Percentiles rank a stretch among this genome's conserved stretches.
These are phyloP conservation scores for Fusarium sp. DNA, from an alignment of 2,329 filamentous ascomycete species.

Conservation along the genomic window DNA sequence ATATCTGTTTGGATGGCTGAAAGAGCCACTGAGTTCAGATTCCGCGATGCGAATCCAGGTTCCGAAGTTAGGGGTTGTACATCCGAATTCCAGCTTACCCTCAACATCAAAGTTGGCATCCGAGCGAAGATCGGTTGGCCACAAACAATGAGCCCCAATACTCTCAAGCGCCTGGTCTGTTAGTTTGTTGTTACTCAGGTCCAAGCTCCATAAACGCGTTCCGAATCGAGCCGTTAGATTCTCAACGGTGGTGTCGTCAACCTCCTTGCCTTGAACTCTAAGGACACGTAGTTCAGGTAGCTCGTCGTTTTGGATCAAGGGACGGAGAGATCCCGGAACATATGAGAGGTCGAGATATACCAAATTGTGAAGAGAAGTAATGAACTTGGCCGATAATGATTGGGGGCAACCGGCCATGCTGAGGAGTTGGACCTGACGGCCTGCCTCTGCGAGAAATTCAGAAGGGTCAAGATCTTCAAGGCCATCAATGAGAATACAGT, in stretches of 20 bases:
- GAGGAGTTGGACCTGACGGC: constrained; percentile 51
- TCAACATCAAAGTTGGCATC: constrained; percentile 59
- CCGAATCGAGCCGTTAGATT: constrained; percentile 51
- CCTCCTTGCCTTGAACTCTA: constrained; percentile 61
- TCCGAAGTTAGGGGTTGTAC: constrained; percentile 54
- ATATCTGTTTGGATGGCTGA: constrained; percentile 61
- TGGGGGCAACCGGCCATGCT: constrained; percentile 59
- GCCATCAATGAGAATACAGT: constrained; percentile 62
- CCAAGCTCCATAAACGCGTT: constrained; percentile 67
- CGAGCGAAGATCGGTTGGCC: constrained; percentile 50
- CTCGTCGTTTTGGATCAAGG: constrained; percentile 51
- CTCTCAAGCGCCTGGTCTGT: constrained; percentile 58
- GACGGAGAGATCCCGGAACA: constrained; percentile 59
- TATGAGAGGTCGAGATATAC: constrained; percentile 67
- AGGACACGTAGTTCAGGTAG: constrained; percentile 64
- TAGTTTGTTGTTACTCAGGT: constrained; percentile 65
- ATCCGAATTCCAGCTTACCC: constrained; percentile 55
- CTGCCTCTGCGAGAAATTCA: constrained; percentile 48
- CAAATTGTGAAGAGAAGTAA: constrained; percentile 55
- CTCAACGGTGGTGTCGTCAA: constrained; percentile 56
- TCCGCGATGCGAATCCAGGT: constrained; percentile 61
- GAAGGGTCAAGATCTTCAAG: constrained; percentile 60
- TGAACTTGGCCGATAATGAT: constrained; percentile 57
- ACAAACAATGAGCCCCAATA: constrained; percentile 51
- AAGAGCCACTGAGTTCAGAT: constrained; percentile 59